Conservation (phyloP, 805 yeast species). For the Candida taoyuanica region DNA sequence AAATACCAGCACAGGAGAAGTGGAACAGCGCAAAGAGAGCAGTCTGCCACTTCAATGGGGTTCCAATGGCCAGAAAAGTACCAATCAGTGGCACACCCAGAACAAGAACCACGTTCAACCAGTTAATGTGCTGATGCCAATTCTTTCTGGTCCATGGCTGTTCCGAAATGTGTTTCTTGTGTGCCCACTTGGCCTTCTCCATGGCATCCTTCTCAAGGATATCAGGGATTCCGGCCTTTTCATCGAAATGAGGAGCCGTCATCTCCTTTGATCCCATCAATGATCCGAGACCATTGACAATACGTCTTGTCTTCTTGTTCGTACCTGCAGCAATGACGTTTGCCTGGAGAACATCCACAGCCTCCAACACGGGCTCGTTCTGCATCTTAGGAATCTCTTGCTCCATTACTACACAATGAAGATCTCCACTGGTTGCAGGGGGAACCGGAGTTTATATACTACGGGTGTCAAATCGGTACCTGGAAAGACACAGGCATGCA, state of each 20-base stretch:
- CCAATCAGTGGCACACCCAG: conserved; percentile 57
- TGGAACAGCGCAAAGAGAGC: conserved; percentile 36
- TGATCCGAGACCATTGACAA: conserved; percentile 76
- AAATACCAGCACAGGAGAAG: conserved; percentile 60
- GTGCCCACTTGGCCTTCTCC: conserved; percentile 35
- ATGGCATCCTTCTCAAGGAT: conserved; percentile 41
- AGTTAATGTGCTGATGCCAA: conserved; percentile 73
- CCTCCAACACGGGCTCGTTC: conserved; percentile 19
- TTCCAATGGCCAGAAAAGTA: conserved; percentile 35
- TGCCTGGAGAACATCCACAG: conserved; percentile 61
- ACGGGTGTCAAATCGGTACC: too few species aligned
- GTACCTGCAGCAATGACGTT: conserved; percentile 82
- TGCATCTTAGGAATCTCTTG: too few species aligned
- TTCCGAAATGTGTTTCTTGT: conserved; percentile 59
- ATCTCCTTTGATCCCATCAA: conserved; percentile 79
- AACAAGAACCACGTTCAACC: conserved; percentile 69
- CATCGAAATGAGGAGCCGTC: conserved; percentile 64
- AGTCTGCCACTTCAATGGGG: conserved; percentile 40
- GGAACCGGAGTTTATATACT: not conserved
- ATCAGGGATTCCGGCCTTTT: conserved; percentile 43
- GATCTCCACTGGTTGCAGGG: not conserved
- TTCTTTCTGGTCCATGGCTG: conserved; percentile 70
- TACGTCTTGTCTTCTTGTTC: conserved; percentile 61
- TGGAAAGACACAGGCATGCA: too few species aligned
- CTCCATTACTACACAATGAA: too few species aligned